These are phyloP conservation scores for Dipteronia sinensis DNA, from an alignment of 345 rosid species.

Conservation along the genomic window DNA sequence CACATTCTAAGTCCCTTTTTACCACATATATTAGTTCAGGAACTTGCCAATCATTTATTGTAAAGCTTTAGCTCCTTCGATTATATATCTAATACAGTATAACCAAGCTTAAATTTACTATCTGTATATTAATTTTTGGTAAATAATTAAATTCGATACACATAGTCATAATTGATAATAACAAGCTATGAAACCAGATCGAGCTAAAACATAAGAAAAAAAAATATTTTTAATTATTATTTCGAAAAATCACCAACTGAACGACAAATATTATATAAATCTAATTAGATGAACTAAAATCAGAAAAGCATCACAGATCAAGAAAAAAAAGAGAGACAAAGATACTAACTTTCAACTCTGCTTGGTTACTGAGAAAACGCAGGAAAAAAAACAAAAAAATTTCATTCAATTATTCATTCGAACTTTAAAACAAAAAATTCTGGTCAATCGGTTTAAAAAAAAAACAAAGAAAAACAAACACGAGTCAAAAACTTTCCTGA, in stretches of 20 bases:
- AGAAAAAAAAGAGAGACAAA: not conserved
- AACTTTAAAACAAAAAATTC: not conserved
- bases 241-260: not conserved
- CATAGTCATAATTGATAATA: not conserved
- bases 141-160: not conserved
- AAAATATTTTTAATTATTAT: not conserved
- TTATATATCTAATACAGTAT: no score
- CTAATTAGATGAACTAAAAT: not conserved
- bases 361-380: not conserved
- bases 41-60: no score
- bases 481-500: not conserved
- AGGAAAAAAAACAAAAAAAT: no score
- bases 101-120: no score
- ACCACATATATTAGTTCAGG: no score
- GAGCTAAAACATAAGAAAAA: not conserved
- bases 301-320: constrained; percentile 16
- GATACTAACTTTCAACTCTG: not conserved
- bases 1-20: no score
- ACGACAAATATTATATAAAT: not conserved
- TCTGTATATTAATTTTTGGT: not conserved
- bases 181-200: constrained; percentile 7
- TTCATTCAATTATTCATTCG: not conserved
- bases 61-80: no score
- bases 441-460: not conserved
- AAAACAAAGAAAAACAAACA: not conserved